Percentiles rank a stretch among this genome's conserved stretches.
These are phyloP conservation scores for Mycena albidolilacea DNA, from an alignment of 768 basidiomycete genomes.

Conservation along the genomic window DNA sequence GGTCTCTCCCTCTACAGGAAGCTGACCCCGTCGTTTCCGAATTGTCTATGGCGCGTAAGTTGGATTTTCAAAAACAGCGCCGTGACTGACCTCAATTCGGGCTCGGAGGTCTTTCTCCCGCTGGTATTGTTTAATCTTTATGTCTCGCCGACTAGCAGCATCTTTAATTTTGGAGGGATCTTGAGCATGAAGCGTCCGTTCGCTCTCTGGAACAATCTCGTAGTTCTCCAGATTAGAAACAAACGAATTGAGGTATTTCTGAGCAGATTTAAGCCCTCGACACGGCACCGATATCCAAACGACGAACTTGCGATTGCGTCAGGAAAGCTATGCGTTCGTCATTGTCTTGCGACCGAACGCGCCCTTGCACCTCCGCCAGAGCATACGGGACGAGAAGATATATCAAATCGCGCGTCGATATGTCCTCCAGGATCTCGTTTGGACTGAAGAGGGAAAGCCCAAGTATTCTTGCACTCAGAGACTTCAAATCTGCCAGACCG, in stretches of 20 bases:
- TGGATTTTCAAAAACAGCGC: not conserved
- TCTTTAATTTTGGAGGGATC: conserved; percentile 68
- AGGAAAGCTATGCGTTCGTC: conserved; percentile 72
- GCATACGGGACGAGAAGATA: conserved; percentile 84
- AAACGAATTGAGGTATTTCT: conserved; percentile 68
- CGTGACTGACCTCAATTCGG: conserved; percentile 73
- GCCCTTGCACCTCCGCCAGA: conserved; percentile 74
- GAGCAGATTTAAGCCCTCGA: conserved; percentile 12
- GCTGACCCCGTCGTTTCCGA: conserved; percentile 67
- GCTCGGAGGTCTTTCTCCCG: conserved; percentile 85
- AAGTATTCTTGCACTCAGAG: conserved; percentile 67
- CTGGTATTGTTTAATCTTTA: conserved; percentile 93
- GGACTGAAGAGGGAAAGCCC: conserved; percentile 83
- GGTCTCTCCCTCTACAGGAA: conserved; percentile 48
- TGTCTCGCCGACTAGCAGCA: conserved; percentile 80
- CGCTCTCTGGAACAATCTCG: conserved; percentile 73
- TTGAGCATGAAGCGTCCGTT: conserved; percentile 69
- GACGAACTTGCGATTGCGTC: conserved; percentile 69
- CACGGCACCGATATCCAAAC: not conserved
- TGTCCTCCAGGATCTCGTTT: conserved; percentile 88
- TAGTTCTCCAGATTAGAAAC: conserved; percentile 72
- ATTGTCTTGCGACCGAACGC: conserved; percentile 68
- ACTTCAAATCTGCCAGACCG: conserved; percentile 69
- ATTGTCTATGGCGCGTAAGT: conserved; percentile 57
- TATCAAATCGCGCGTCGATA: conserved; percentile 81